Evolutionary conservation across 2,329 filamentous ascomycete genomes (phyloP), one percentile per base, ranked within the genome.

Genomic region (Aspergillus ustus): DNA sequence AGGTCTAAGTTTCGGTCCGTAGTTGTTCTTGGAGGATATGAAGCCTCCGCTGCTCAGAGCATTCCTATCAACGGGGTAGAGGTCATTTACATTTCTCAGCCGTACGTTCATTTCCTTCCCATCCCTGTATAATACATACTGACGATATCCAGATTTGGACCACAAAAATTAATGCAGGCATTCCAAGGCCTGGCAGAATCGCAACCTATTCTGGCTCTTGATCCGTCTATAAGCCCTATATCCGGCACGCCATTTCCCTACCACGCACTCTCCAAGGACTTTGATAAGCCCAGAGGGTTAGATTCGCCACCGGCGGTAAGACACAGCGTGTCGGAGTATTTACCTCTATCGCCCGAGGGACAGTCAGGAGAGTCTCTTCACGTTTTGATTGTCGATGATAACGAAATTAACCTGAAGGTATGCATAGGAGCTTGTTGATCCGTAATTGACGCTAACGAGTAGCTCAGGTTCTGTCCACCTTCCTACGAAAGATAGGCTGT

Each of bases 321-420:
- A 49, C 63, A 65, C 2, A 65, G 50, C 25, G 52, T 64, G 6
- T 62, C 60, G n/a, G 60, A 68, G 11, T 64, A 56, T 20, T 56
- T 46, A 8, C 55, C 52, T 15, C 44, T 57, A 6, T 40, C 44
- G 34, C 49, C 61, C 1, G 52, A 63, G 44, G 37, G 63, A 7
- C 34, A 60, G 20, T 20, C 28, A 3, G 8, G 44, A 15, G 56
- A 50, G 1, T 60, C 49, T 19, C 60, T 66, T 28, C 70, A 69
- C 59, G 68, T 79, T 15, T 67, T 80, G 7, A 69, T 80, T 13
- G 78, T 80, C 1, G 78, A 80, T 57, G 78, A 80, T 60, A 80
- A 80, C 54, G 71, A 75, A 3, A 78, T 80, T 53, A 80, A 80
- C 37, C 65, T 79, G 1, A 73, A 72, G 65, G 71, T 73, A 44